Evolutionary conservation across 2,329 filamentous ascomycete species (phyloP), one percentile per base, ranked within the genome.

Genomic region (Hypoxylon sp.): DNA sequence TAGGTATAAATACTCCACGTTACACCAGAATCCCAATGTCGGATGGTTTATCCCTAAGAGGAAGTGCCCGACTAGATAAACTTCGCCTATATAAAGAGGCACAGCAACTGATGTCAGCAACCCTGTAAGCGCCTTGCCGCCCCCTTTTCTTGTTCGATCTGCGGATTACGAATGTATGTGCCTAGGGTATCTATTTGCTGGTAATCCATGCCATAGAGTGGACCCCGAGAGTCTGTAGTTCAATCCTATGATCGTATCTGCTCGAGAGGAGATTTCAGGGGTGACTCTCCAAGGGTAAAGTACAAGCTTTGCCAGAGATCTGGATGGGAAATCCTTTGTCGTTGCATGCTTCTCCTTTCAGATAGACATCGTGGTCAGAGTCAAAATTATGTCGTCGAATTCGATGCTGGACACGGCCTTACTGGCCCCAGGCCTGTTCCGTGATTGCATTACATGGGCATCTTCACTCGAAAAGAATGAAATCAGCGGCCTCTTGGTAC

Each of bases 31-130:
- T 48, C 43, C 34, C 50, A 23, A 52, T 21, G 1, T 32, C 32
- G 32, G 50, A n/a, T 32, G 3, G 11, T n/a, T 52, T 41, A 52
- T 52, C 50, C 55, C 23, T 30, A 59, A 59, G 23, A 59, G 55
- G 55, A 59, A 59, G 55, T 59, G 47, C 25, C 55, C 55, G 55
- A 59, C 29, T 43, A 51, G 25, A 25, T 46, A 46, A 29, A 48
- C 16, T 41, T 50, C 45, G 41, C 55, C n/a, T 25, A 30, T 16
- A 48, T 9, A 32, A 43, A 50, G 55, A 58, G 55, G 55, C 55
- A 50, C 45, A 27, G 32, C 50, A n/a, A 41, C 16, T 52, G 21
- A 37, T 19, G 29, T 51, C 11, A 32, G 25, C 25, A 30, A 37
- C 14, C 34, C 34, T 30, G 8, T 2, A 30, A 8, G 11, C 29